A percentile compares a stretch with the other conserved stretches of the same genome.
phyloP scores from a whole-genome alignment of 805 yeast species.

The Zygotorulaspora sp. region DNA sequence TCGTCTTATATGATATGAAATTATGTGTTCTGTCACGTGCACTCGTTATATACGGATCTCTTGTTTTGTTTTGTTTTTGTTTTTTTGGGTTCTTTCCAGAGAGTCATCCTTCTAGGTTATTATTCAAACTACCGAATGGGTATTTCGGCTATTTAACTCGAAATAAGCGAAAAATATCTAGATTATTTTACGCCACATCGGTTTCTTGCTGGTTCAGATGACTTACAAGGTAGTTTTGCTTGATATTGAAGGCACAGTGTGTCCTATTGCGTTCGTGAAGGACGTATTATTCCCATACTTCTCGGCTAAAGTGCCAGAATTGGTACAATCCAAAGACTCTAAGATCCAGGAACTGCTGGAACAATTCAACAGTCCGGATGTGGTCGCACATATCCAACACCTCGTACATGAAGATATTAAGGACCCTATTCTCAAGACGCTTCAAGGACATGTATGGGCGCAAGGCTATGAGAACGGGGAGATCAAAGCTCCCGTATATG shows the following conservation, averaged over 20 bases:
- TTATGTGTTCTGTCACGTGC: not conserved
- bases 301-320: slow-evolving; percentile 43
- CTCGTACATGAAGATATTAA: slow-evolving; percentile 68
- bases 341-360: slow-evolving; percentile 25
- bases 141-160: too few species aligned
- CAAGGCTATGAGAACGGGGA: slow-evolving; percentile 74
- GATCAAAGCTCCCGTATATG: slow-evolving; percentile 69
- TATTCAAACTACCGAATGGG: too few species aligned
- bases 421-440: slow-evolving; percentile 66
- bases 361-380: slow-evolving; percentile 29
- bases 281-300: slow-evolving; percentile 77
- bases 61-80: too few species aligned
- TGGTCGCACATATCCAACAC: slow-evolving; percentile 47
- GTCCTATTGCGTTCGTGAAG: slow-evolving; percentile 86
- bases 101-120: too few species aligned
- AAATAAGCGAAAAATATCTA: too few species aligned
- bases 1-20: not conserved
- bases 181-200: too few species aligned
- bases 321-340: slow-evolving; percentile 28
- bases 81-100: too few species aligned
- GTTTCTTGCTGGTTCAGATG: too few species aligned
- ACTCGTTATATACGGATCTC: too few species aligned
- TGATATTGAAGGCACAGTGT: slow-evolving; percentile 90
- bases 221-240: slow-evolving; percentile 30
- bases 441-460: slow-evolving; percentile 84